Evolutionary conservation across 1,284 basidiomycete species (phyloP).

Genomic region (Ustilago trichophora): DNA sequence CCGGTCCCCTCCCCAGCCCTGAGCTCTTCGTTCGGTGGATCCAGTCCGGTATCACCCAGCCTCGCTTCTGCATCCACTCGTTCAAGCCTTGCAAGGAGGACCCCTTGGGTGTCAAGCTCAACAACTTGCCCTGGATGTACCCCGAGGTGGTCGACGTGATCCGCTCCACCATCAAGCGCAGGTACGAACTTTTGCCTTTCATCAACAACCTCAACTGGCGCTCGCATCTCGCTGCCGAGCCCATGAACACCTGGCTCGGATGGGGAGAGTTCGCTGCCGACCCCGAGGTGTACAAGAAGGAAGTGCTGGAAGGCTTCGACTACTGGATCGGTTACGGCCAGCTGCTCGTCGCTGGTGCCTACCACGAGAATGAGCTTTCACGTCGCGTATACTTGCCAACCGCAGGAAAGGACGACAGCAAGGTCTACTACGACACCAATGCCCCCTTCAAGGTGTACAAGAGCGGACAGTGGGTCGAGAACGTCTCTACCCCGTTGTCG

Average conservation of each 20-base stretch:
- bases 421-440: constrained; percentile 42
- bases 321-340: constrained; percentile 68
- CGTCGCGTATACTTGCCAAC: constrained; percentile 68
- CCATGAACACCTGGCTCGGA: constrained; percentile 68
- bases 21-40: constrained; percentile 69
- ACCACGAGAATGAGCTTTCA: constrained; percentile 64
- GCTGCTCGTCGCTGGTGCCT: constrained; percentile 66
- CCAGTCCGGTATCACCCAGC: constrained; percentile 66
- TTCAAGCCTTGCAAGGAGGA: constrained; percentile 69
- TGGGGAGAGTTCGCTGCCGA: constrained; percentile 68
- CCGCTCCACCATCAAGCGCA: constrained; percentile 67
- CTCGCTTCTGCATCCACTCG: constrained; percentile 64
- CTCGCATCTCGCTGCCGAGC: constrained; percentile 65
- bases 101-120: constrained; percentile 64
- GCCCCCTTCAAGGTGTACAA: constrained; percentile 26
- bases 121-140: constrained; percentile 70
- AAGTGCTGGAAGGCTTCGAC: constrained; percentile 67
- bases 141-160: constrained; percentile 68
- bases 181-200: constrained; percentile 68
- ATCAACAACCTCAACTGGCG: constrained; percentile 67
- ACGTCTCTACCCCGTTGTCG: constrained; percentile 67
- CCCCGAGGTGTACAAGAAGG: constrained; percentile 65
- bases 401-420: constrained; percentile 46
- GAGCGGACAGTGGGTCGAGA: constrained; percentile 46
- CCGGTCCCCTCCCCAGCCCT: constrained; percentile 67